These are phyloP conservation scores for Elongisporangium prolatum DNA, from an alignment of 352 stramenopile species.

Conservation along the genomic window DNA sequence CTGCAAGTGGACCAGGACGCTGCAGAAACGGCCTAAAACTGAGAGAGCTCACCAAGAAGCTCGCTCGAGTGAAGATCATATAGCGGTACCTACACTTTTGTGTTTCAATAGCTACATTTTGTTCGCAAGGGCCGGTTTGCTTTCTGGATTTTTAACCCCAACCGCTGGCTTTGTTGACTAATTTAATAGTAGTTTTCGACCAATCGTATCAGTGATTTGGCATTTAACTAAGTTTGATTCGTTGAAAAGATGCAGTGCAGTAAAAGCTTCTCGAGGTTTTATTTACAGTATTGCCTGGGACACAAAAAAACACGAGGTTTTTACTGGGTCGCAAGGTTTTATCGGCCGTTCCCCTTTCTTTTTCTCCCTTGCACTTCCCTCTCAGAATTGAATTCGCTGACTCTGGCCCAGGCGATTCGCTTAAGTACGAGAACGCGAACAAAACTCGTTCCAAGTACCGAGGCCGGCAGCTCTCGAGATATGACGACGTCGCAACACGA, in stretches of 20 bases:
- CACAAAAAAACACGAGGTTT: not conserved
- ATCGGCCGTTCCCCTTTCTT: not conserved
- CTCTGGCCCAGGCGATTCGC: not conserved
- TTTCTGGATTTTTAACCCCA: not conserved
- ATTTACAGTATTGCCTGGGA: not conserved
- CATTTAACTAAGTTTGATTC: not conserved
- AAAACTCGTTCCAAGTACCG: not conserved
- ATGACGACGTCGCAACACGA: conserved; percentile 3
- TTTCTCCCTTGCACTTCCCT: not conserved
- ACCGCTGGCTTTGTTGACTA: not conserved
- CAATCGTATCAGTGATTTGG: not conserved
- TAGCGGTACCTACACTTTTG: not conserved
- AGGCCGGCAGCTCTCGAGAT: not conserved
- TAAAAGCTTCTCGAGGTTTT: not conserved
- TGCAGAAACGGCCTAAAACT: not conserved
- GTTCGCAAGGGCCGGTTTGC: not conserved
- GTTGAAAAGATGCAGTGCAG: not conserved
- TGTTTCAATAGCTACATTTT: not conserved
- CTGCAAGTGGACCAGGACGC: conserved; percentile 39
- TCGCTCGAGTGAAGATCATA: not conserved
- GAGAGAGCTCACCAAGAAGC: not conserved
- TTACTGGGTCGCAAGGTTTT: not conserved
- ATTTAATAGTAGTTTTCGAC: not conserved
- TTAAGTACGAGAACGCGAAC: not conserved
- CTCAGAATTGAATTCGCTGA: not conserved